Evolutionary conservation across 768 basidiomycete species (phyloP).

Genomic region (Lyophyllum decastes): DNA sequence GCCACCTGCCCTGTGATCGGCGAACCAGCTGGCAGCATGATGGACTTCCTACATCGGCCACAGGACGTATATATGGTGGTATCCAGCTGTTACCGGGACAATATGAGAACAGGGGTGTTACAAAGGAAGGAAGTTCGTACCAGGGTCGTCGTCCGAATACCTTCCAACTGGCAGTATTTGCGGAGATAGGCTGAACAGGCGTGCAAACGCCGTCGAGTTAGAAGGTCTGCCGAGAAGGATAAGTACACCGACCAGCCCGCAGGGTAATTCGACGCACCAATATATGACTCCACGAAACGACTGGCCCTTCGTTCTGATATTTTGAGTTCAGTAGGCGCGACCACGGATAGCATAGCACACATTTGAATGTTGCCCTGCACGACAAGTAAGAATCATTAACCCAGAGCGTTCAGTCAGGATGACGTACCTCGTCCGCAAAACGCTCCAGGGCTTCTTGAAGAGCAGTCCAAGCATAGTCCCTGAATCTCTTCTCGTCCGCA

Average conservation of each 20-base stretch:
- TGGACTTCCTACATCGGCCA: slow-evolving; percentile 66
- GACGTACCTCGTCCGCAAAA: slow-evolving; percentile 61
- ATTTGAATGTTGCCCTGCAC: slow-evolving; percentile 77
- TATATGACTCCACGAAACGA: slow-evolving; percentile 69
- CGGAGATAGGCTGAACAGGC: slow-evolving; percentile 75
- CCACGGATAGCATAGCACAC: slow-evolving; percentile 69
- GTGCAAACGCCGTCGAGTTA: slow-evolving; percentile 62
- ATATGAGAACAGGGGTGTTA: background rate
- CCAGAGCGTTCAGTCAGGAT: background rate
- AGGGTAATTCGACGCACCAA: slow-evolving; percentile 48
- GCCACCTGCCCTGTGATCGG: slow-evolving; percentile 19
- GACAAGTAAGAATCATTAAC: background rate
- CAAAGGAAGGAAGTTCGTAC: slow-evolving; percentile 35
- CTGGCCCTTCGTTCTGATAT: slow-evolving; percentile 43
- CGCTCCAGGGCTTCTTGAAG: slow-evolving; percentile 57
- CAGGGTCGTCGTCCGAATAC: slow-evolving; percentile 52
- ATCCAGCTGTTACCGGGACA: slow-evolving; percentile 49
- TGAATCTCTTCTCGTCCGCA: slow-evolving; percentile 51
- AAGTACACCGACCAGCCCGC: background rate
- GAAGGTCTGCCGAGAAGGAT: slow-evolving; percentile 47
- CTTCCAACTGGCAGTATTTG: slow-evolving; percentile 56
- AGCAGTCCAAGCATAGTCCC: slow-evolving; percentile 57
- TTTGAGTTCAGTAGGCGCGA: slow-evolving; percentile 60
- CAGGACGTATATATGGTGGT: slow-evolving; percentile 74
- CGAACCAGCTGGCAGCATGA: slow-evolving; percentile 43